Evolutionary conservation across 106 monocot species (phyloP), one percentile per base, ranked within the genome.

Genomic region (Gastrodia elata): DNA sequence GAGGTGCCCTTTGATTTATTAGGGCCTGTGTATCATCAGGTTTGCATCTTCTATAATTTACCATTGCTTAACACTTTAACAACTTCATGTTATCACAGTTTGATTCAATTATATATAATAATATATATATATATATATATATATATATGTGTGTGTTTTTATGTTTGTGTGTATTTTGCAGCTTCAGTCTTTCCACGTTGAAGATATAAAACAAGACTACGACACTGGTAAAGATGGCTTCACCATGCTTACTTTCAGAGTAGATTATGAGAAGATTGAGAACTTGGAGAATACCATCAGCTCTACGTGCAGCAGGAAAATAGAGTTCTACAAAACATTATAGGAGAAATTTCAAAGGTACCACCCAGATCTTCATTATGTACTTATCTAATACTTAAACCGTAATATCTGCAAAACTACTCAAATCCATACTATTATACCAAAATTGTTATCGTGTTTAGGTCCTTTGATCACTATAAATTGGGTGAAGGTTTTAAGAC

Each of bases 11-110:
- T 90, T 86, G 81, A 92, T 35, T 77, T 90, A 8, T 67, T 97
- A 75, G 96, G 96, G 38, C 73, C 80, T 13, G 79, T 97, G 14
- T 97, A 92, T 57, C 96, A 93, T 83, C 96, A 97, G 96, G 96
- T 92, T 30, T 15, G 38, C 35, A 68, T 59, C 69, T 46, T 73
- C 28, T 61, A 10, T 28, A 7, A 52, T 46, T 42, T 14, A 42
- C 11, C 55, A 22, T n/a, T 55, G 55, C 4, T 55, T 25, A 26
- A 26, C 57, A 25, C 7, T 26, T 27, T 58, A 25, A 2, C 26
- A 57, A 32, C 2, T 61, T 32, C 28, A 13, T 28, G 30, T 13
- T 0, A 27, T 3, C 5, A 27, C 2, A 28, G 25, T 59, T 59
- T 25, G 27, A 28, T 25, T 27, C 59, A 28, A 9, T 28, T 59